Base-by-base conservation (phyloP, 352 stramenopile species). In the Poterioochromonas sp. region DNA sequence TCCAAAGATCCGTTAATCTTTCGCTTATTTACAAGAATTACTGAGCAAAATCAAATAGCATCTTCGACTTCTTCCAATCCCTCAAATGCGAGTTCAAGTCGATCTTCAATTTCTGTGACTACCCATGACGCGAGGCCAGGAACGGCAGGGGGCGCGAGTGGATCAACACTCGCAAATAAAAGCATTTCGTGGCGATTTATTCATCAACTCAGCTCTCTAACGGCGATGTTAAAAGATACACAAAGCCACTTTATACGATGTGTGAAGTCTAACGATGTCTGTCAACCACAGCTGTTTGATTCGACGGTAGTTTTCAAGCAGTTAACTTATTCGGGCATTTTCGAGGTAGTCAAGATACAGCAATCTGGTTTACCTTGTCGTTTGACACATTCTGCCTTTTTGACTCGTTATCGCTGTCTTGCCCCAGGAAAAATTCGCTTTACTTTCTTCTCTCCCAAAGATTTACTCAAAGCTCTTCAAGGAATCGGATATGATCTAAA, bases 291-390 rank as follows among this genome's bases (percentile, higher is more conserved):
- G 98, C 76, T 88, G 89, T 34, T 79, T 92, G 15, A 95, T 94
- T 79, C 90, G 1, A n/a, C 92, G 32, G 86, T 97, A 15, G 96
- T 94, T 47, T 35, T 54, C 40, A 93, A 99, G 79, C 95, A 99
- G 85, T 83, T 94, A 0, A 79, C 88, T 77, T 98, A 97, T 63
- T 93, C 93, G 80, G 96, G 96, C 87, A 94, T 99, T n/a, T 88
- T 99, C 11, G 96, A 99, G 84, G 96, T 95, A 11, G 95, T 99
- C 37, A 92, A 94, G 65, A 95, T 99, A 29, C 95, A 96, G 78
- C 92, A 95, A 54, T 90, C 94, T 47, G 96, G 95, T 2, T 99
- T 98, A 83, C 95, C 95, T 40, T 94, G 99, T 77, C 93, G 96
- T 79, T 89, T 98, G 35, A 44, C 69, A 54, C 80, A 85, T 68